Evolutionary conservation across 2,329 filamentous ascomycete species (phyloP).

Genomic region (Aspergillus quadrilineatus): DNA sequence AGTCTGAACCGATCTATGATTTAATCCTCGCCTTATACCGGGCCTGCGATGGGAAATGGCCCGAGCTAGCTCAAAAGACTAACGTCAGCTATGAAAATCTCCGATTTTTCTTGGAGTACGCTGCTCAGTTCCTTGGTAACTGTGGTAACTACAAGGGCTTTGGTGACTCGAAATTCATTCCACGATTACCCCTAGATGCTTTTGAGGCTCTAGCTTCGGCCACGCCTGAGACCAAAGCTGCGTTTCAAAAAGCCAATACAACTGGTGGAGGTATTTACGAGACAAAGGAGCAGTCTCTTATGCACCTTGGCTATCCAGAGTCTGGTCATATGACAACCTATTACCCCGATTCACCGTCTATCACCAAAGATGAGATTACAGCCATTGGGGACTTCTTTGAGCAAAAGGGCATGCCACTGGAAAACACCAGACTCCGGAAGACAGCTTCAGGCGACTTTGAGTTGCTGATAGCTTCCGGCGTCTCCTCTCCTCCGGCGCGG

Average conservation of each 20-base stretch:
- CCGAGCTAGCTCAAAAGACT: conserved; percentile 62
- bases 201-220: conserved; percentile 65
- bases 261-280: conserved; percentile 68
- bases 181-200: conserved; percentile 63
- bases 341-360: conserved; percentile 72
- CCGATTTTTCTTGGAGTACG: conserved; percentile 71
- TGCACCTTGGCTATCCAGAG: conserved; percentile 75
- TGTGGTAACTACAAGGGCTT: conserved; percentile 85
- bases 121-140: conserved; percentile 76
- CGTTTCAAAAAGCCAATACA: conserved; percentile 63
- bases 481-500: conserved; percentile 57
- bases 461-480: conserved; percentile 70
- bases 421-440: conserved; percentile 76
- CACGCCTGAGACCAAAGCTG: conserved; percentile 58
- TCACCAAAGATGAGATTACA: conserved; percentile 73
- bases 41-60: conserved; percentile 68
- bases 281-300: conserved; percentile 60
- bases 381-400: conserved; percentile 72
- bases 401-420: conserved; percentile 66
- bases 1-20: conserved; percentile 78
- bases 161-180: conserved; percentile 81
- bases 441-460: conserved; percentile 64
- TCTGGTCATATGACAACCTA: conserved; percentile 77
- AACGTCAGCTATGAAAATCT: conserved; percentile 64
- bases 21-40: conserved; percentile 73